Percentiles rank a stretch among this genome's conserved stretches.
Conservation (phyloP, 352 stramenopile species). For the Phytophthora constricta region DNA sequence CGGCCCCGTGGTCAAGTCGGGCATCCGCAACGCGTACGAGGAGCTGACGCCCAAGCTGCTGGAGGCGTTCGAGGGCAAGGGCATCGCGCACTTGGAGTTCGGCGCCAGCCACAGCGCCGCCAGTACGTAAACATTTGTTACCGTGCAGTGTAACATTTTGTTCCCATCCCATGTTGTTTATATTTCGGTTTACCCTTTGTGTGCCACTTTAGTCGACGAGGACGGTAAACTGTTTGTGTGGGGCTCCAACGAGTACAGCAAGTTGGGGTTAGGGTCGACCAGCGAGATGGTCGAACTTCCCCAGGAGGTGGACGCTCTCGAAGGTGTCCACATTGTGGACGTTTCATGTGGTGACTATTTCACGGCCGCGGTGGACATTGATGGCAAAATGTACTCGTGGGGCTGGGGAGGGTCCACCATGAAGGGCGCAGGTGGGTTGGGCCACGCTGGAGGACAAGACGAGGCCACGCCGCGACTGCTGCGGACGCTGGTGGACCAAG, state of each 20-base stretch:
- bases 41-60: slow-evolving; percentile 79
- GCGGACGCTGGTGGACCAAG: slow-evolving; percentile 78
- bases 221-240: slow-evolving; percentile 76
- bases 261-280: slow-evolving; percentile 65
- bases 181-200: slow-evolving; percentile 16
- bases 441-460: slow-evolving; percentile 77
- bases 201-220: slow-evolving; percentile 65
- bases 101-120: slow-evolving; percentile 81
- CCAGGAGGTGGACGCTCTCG: slow-evolving; percentile 68
- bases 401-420: slow-evolving; percentile 88
- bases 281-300: slow-evolving; percentile 64
- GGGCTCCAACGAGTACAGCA: slow-evolving; percentile 92
- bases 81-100: slow-evolving; percentile 74
- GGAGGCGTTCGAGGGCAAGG: slow-evolving; percentile 70
- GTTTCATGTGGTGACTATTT: slow-evolving; percentile 89
- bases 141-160: neutral
- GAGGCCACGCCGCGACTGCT: slow-evolving; percentile 75
- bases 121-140: slow-evolving; percentile 46
- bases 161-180: neutral
- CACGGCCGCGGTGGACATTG: slow-evolving; percentile 83
- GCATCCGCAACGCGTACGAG: slow-evolving; percentile 87
- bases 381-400: slow-evolving; percentile 93
- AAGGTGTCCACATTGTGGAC: slow-evolving; percentile 80
- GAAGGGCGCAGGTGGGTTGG: slow-evolving; percentile 77
- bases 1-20: slow-evolving; percentile 78